Percentiles rank a stretch among this genome's conserved stretches.
Evolutionary conservation across 495 filamentous ascomycete genomes (phyloP).

Genomic region (Daldinia childiae): DNA sequence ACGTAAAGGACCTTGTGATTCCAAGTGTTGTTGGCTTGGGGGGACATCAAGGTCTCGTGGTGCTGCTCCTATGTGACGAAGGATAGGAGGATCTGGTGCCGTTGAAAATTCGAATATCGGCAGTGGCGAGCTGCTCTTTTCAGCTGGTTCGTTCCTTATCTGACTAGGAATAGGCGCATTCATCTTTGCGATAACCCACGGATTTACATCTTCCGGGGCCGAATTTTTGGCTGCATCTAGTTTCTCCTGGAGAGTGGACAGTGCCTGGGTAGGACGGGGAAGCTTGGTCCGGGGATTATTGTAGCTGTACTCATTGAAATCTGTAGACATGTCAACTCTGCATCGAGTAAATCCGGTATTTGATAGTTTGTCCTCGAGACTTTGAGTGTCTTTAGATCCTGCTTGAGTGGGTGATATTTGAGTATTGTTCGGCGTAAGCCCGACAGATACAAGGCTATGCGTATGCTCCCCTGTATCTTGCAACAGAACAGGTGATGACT

Average conservation of each 20-base stretch:
- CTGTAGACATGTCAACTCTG: conserved; percentile 52
- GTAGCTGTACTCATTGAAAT: conserved; percentile 43
- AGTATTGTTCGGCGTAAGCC: conserved; percentile 21
- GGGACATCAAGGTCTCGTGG: conserved; percentile 44
- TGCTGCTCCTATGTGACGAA: conserved; percentile 41
- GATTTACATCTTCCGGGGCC: conserved; percentile 56
- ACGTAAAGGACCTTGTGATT: background rate
- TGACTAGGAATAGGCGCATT: conserved; percentile 50
- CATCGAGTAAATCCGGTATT: conserved; percentile 37
- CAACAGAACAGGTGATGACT: background rate
- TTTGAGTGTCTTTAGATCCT: background rate
- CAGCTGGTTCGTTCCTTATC: background rate
- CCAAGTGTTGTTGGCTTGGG: conserved; percentile 25
- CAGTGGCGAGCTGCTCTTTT: conserved; percentile 1
- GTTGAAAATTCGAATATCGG: conserved; percentile 17
- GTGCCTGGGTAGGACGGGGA: conserved; percentile 14
- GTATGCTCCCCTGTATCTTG: background rate
- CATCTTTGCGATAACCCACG: conserved; percentile 69
- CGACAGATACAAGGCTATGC: background rate
- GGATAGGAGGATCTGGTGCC: conserved; percentile 42
- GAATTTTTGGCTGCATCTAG: conserved; percentile 27
- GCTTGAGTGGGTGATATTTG: background rate
- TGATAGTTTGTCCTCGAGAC: background rate
- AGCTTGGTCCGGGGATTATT: conserved; percentile 22
- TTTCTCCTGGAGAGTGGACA: conserved; percentile 12